phyloP scores from a whole-genome alignment of 106 monocot species.

The Allium fistulosum region DNA sequence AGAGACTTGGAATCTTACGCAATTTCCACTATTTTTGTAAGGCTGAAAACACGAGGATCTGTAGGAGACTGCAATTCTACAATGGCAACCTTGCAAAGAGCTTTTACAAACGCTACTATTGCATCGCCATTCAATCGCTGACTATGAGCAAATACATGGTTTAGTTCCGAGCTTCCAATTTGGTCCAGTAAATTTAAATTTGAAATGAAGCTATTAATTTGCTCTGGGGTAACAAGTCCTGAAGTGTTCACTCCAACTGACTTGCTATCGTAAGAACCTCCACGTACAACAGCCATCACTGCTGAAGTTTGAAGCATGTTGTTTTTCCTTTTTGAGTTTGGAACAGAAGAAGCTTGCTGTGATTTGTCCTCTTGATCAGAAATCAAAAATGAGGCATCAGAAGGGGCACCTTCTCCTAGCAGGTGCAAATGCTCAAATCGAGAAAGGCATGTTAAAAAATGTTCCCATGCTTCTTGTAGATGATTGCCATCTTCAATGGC shows the following conservation, averaged over 20 bases:
- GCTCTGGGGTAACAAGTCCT: conserved; percentile 72
- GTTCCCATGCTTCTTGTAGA: conserved; percentile 94
- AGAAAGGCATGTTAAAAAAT: conserved; percentile 92
- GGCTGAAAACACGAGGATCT: conserved; percentile 94
- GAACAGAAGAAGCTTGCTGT: conserved; percentile 31
- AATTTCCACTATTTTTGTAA: conserved; percentile 97
- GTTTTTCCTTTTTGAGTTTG: conserved; percentile 56
- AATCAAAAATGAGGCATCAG: conserved; percentile 81
- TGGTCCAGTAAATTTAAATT: conserved; percentile 90
- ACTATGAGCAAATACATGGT: conserved; percentile 94
- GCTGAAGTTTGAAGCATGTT: conserved; percentile 86
- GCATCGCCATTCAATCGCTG: conserved; percentile 96
- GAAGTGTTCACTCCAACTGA: conserved; percentile 42
- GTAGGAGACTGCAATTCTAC: conserved; percentile 85
- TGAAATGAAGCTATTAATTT: conserved; percentile 90
- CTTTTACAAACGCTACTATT: conserved; percentile 94
- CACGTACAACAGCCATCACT: conserved; percentile 83
- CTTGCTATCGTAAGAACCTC: conserved; percentile 93
- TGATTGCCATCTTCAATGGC: conserved; percentile 97
- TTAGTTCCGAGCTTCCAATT: conserved; percentile 88
- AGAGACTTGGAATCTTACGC: conserved; percentile 35
- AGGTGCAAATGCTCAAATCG: conserved; percentile 93
- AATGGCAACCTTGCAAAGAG: conserved; percentile 96
- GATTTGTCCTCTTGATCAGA: conserved; percentile 59
- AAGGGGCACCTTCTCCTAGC: conserved; percentile 87